Evolutionary conservation across 306 rosid genomes (phyloP), one percentile per base, ranked within the genome.

Genomic region (Cucurbita maxima): DNA sequence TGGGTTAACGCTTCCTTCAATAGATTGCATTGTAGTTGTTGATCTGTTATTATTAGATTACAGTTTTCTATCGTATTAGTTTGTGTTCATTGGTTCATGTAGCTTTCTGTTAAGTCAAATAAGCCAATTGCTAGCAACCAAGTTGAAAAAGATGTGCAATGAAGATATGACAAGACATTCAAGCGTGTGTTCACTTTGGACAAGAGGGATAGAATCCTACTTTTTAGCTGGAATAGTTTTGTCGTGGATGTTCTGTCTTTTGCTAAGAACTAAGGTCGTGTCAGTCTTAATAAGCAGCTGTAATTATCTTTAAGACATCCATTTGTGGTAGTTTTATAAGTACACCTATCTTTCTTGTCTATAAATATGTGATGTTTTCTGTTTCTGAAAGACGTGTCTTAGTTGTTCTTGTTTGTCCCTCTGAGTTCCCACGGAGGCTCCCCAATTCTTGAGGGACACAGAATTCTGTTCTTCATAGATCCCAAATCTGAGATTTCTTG

Each of bases 281-380:
- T 79, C 85, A 36, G 44, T 58, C 60, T 51, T 52, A 72, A 78
- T 69, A 82, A 77, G 74, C 44, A 77, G 81, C 85, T 74, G 76
- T 36, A 57, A 66, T 67, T 57, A 77, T 74, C 76, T 19, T 51
- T 20, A 71, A 61, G 57, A 73, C 62, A 77, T 76, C 75, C 78
- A 71, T 76, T 58, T 72, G 80, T 79, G 72, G 80, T 80, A 71
- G 51, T 66, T 45, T 74, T 51, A 43, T 76, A 81, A 80, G 56
- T 75, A 75, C 76, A 36, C 43, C 57, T 77, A 76, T 76, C 55
- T 14, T 66, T 58, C 50, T 52, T 47, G 4, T 22, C 82, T 79
- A 81, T 81, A 78, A 76, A 83, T 20, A 19, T 69, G 50, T 72
- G 77, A 25, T 54, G 7, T 55, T 74, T 60, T 69, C 78, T 66